Conservation (phyloP, 2,329 filamentous ascomycete species). For the Neocatenulostroma microsporum region DNA sequence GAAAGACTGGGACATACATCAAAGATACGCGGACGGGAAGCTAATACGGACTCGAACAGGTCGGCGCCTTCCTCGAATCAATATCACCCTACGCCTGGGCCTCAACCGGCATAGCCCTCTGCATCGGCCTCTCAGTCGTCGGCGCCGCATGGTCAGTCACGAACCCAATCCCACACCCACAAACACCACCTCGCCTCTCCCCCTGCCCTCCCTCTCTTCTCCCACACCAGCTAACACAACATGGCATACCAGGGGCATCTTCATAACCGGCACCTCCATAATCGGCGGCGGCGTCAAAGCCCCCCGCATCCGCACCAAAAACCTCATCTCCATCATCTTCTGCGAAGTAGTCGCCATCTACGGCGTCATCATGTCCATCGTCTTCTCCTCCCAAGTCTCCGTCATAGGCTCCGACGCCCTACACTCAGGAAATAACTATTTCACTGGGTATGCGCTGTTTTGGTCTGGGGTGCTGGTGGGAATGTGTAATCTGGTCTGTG, state of each 20-base stretch:
- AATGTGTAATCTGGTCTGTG: conserved; percentile 91
- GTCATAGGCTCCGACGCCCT: conserved; percentile 56
- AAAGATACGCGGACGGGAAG: neutral
- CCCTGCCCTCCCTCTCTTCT: neutral
- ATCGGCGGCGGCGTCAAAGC: conserved; percentile 94
- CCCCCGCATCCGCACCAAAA: conserved; percentile 97
- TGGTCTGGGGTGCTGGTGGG: conserved; percentile 94
- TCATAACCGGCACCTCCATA: conserved; percentile 96
- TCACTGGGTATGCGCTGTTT: conserved; percentile 91
- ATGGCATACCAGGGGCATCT: conserved; percentile 88
- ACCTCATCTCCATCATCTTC: conserved; percentile 99
- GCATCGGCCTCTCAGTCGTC: conserved; percentile 92
- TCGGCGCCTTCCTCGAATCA: conserved; percentile 88
- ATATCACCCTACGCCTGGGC: conserved; percentile 95
- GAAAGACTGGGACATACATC: conserved; percentile 23
- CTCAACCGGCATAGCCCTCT: conserved; percentile 79
- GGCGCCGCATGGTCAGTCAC: conserved; percentile 85
- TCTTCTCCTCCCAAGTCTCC: conserved; percentile 89
- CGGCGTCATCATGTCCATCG: conserved; percentile 99
- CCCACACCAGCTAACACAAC: conserved; percentile 14
- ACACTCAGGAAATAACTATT: conserved; percentile 73
- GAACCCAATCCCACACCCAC: too few species aligned
- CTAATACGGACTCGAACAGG: conserved; percentile 39
- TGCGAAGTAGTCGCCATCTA: conserved; percentile 99
- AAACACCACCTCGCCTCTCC: neutral